Evolutionary conservation across 441 rosid species (phyloP).

Genomic region (Pelargonium myrrhifolium): DNA sequence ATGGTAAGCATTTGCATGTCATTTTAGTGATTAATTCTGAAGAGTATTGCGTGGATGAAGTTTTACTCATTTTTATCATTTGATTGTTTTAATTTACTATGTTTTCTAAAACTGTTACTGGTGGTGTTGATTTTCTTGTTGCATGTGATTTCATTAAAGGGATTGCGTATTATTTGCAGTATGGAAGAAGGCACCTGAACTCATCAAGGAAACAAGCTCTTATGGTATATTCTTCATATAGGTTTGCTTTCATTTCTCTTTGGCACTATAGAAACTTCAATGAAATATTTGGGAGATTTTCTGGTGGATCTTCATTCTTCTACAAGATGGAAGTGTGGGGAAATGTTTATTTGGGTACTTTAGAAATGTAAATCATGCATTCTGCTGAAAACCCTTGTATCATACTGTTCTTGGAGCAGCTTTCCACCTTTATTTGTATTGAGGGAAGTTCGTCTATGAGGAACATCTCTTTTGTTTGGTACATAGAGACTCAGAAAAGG

Average conservation of each 20-base stretch:
- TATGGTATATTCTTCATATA: slow-evolving; percentile 41
- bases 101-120: slow-evolving; percentile 1
- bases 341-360: not conserved
- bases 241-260: not conserved
- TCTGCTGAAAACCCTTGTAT: not conserved
- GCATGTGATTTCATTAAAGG: slow-evolving; percentile 19
- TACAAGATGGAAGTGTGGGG: not conserved
- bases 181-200: slow-evolving; percentile 87
- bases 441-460: not conserved
- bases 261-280: not conserved
- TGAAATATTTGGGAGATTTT: not conserved
- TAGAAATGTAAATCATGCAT: not conserved
- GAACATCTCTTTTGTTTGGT: slow-evolving; percentile 2
- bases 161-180: slow-evolving; percentile 41
- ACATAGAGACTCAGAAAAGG: slow-evolving; percentile 3
- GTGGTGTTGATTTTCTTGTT: slow-evolving; percentile 13
- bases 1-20: slow-evolving; percentile 46
- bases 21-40: slow-evolving; percentile 11
- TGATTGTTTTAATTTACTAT: not conserved
- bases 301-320: not conserved
- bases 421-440: not conserved
- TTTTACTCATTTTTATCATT: not conserved
- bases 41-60: not conserved
- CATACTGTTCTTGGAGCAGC: not conserved
- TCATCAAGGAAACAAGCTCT: slow-evolving; percentile 95